phyloP scores from a whole-genome alignment of 1,139 yeast genomes.

The Zygotorulaspora mrakii region DNA sequence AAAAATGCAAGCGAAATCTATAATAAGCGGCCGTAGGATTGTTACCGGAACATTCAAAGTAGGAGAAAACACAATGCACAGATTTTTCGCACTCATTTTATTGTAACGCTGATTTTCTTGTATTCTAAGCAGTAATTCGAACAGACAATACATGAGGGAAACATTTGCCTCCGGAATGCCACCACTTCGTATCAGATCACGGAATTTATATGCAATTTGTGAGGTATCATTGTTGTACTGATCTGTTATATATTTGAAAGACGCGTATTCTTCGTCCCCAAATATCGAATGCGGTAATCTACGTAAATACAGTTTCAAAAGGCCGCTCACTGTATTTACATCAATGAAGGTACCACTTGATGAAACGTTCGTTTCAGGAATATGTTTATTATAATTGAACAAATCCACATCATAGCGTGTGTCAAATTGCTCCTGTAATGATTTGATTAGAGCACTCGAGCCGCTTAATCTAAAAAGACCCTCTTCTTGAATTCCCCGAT shows the following conservation, averaged over 20 bases:
- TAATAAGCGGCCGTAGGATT: slow-evolving; percentile 57
- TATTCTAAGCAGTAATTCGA: slow-evolving; percentile 63
- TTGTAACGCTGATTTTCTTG: slow-evolving; percentile 60
- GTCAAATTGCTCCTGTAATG: slow-evolving; percentile 67
- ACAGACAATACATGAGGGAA: slow-evolving; percentile 60
- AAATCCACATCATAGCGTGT: slow-evolving; percentile 66
- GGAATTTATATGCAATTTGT: slow-evolving; percentile 35
- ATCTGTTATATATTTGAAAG: slow-evolving; percentile 40
- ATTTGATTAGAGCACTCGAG: slow-evolving; percentile 72
- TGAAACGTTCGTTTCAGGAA: slow-evolving; percentile 32
- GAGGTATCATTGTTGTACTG: slow-evolving; percentile 33
- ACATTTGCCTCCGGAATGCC: slow-evolving; percentile 50
- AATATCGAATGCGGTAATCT: slow-evolving; percentile 66
- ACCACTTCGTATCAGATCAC: slow-evolving; percentile 33
- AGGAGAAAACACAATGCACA: slow-evolving; percentile 84
- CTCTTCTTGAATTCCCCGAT: slow-evolving; percentile 77
- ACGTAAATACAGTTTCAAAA: slow-evolving; percentile 69
- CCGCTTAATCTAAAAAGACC: slow-evolving; percentile 93
- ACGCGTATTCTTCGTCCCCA: slow-evolving; percentile 46
- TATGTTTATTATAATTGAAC: slow-evolving; percentile 30
- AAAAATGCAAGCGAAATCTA: slow-evolving; percentile 63
- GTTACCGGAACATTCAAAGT: slow-evolving; percentile 70
- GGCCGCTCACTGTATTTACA: slow-evolving; percentile 75
- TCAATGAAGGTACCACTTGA: slow-evolving; percentile 39
- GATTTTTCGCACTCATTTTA: slow-evolving; percentile 77